These are phyloP conservation scores for Candida namnaoensis DNA, from an alignment of 805 yeast species.

Conservation along the genomic window DNA sequence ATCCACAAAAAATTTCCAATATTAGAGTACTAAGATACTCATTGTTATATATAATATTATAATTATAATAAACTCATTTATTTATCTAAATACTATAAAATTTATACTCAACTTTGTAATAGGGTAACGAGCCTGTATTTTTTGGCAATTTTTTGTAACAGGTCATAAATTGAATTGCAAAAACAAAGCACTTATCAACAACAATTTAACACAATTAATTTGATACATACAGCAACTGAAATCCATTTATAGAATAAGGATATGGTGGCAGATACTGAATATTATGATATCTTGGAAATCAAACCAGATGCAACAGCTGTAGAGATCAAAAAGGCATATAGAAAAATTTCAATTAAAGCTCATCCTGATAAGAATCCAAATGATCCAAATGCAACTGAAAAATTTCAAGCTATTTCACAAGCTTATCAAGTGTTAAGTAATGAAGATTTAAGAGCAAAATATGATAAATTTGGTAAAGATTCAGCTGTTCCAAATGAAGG, in stretches of 20 bases:
- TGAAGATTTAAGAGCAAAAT: conserved; percentile 51
- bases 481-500: conserved; percentile 64
- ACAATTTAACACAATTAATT: too few species aligned
- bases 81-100: too few species aligned
- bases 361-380: conserved; percentile 81
- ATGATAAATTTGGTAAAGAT: conserved; percentile 71
- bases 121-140: too few species aligned
- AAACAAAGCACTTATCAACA: too few species aligned
- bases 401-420: conserved; percentile 52
- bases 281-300: conserved; percentile 61
- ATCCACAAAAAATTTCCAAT: too few species aligned
- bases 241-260: not conserved
- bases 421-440: conserved; percentile 76
- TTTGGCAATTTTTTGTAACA: too few species aligned
- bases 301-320: conserved; percentile 47
- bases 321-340: conserved; percentile 72
- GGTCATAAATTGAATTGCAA: too few species aligned
- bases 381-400: conserved; percentile 67
- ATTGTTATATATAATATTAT: too few species aligned
- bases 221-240: too few species aligned
- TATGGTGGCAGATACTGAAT: conserved; percentile 71
- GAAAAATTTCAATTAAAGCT: conserved; percentile 65
- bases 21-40: too few species aligned
- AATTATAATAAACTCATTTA: too few species aligned
- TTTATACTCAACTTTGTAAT: too few species aligned